Evolutionary conservation across 345 rosid genomes (phyloP), one percentile per base, ranked within the genome.

Genomic region (Salix viminalis): DNA sequence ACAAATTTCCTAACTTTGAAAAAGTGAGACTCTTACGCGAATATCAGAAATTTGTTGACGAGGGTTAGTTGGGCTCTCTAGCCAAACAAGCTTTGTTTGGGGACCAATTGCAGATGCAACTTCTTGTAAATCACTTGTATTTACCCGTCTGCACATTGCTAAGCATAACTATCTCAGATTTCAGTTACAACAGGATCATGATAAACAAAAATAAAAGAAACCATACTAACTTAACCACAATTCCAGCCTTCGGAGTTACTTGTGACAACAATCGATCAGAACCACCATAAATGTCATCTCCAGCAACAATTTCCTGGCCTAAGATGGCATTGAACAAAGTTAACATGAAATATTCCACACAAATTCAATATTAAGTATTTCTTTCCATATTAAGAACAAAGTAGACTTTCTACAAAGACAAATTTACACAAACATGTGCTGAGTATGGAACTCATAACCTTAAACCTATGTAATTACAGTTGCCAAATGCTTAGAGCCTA

Each of bases 261-360:
- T 83, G 90, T n/a, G 98, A 91, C 82, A 92, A 81, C 80, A 96
- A 88, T 61, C 97, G 87, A 80, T 96, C 98, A 23, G 99, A 90
- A 69, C 98, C 98, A 67, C 98, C 97, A 84, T 96, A 96, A 9
- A 96, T 66, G 83, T 94, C 98, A 79, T 96, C 97, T 71, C 97
- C 97, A 44, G 97, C 99, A 75, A 94, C 92, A 87, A 94, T 88
- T 83, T 96, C 98, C 75, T 86, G 85, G 28, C 98, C 99, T 93
- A 71, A 67, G 30, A 56, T 71, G 39, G 52, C 37, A 70, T 10
- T 64, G 13, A 24, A 5, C 37, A n/a, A 19, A 36, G 39, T 71
- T 76, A 69, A 71, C 52, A 71, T 23, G 23, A 60, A 13, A 65
- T 65, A 34, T 71, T 71, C 26, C 65, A 64, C 39, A 36, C 6